Percentiles rank a stretch among this genome's conserved stretches.
Conservation (phyloP, 2,329 filamentous ascomycete species). For the Stagonosporopsis rhizophila region DNA sequence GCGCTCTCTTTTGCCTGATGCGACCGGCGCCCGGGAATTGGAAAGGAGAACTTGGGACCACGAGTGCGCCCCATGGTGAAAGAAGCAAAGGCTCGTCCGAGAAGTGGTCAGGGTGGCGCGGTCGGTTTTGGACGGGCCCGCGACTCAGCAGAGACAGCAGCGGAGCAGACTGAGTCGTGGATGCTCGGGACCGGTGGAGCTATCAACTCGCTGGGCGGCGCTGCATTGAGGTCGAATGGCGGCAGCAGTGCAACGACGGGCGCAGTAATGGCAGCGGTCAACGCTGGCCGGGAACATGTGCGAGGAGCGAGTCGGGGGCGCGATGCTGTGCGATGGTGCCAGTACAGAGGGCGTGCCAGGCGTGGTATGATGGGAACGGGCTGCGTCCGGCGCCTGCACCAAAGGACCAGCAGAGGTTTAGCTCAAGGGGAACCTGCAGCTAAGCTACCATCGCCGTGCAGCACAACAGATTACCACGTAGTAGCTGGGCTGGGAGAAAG, state of each 20-base stretch:
- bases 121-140: constrained; percentile 25
- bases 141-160: constrained; percentile 37
- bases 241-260: background rate
- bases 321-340: constrained; percentile 11
- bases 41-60: constrained; percentile 47
- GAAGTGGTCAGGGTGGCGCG: constrained; percentile 30
- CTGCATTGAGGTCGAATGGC: constrained; percentile 24
- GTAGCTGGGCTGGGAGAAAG: background rate
- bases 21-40: constrained; percentile 43
- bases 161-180: constrained; percentile 35
- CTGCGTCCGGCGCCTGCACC: constrained; percentile 7
- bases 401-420: constrained; percentile 12
- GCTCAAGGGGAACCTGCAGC: constrained; percentile 21
- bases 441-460: constrained; percentile 11
- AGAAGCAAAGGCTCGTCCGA: constrained; percentile 14
- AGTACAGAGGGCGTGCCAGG: constrained; percentile 6
- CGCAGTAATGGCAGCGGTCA: constrained; percentile 5
- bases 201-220: constrained; percentile 8
- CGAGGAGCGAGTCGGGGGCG: constrained; percentile 12
- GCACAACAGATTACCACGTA: constrained; percentile 1
- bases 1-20: constrained; percentile 28
- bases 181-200: constrained; percentile 4
- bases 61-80: constrained; percentile 36
- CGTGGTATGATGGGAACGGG: background rate
- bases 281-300: constrained; percentile 25